phyloP scores from a whole-genome alignment of 306 rosid genomes.

The Rosa multiflora region DNA sequence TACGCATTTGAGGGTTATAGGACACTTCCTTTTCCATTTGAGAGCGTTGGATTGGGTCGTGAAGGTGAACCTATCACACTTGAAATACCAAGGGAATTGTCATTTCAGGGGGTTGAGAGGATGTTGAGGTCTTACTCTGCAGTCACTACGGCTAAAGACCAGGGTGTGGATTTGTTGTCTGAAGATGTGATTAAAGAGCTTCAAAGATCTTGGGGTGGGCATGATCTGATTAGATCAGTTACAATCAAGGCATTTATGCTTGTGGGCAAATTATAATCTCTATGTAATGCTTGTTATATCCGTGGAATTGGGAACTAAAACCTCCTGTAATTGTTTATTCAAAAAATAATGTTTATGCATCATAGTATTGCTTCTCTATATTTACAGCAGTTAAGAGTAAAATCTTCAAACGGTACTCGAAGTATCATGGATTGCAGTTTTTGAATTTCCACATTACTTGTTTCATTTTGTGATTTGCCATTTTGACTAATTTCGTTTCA shows the following conservation, averaged over 20 bases:
- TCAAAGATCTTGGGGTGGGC: slow-evolving; percentile 30
- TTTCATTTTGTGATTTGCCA: too few relatives aligned
- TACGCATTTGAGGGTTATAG: slow-evolving; percentile 18
- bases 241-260: slow-evolving; percentile 32
- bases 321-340: too few relatives aligned
- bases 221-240: slow-evolving; percentile 4
- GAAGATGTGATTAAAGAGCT: slow-evolving; percentile 15
- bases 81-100: slow-evolving; percentile 27
- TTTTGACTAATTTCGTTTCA: too few relatives aligned
- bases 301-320: too few relatives aligned
- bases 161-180: slow-evolving; percentile 34
- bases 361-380: too few relatives aligned
- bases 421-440: too few relatives aligned
- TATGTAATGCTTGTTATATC: background rate
- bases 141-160: slow-evolving; percentile 25
- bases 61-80: slow-evolving; percentile 32
- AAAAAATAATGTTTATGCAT: too few relatives aligned
- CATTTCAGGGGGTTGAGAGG: slow-evolving; percentile 18
- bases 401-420: too few relatives aligned
- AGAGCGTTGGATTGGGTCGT: slow-evolving; percentile 34
- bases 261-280: slow-evolving; percentile 9
- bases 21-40: slow-evolving; percentile 41
- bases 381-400: too few relatives aligned
- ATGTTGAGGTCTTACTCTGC: slow-evolving; percentile 22
- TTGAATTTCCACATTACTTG: too few relatives aligned